Evolutionary conservation across 139 green algal species (phyloP).

Genomic region (Coelastrella sp.): DNA sequence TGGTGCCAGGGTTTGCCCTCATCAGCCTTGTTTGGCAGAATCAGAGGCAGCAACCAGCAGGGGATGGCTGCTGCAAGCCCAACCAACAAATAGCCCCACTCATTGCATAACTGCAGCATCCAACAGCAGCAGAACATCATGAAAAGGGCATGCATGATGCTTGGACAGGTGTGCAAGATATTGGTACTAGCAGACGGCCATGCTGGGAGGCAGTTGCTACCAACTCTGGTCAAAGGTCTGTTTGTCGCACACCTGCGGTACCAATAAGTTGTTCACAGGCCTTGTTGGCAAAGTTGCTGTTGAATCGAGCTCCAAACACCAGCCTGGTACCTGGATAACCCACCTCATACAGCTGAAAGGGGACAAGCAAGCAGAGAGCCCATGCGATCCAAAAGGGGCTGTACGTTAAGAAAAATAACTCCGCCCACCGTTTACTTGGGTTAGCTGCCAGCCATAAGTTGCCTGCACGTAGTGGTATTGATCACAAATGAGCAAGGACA

Average conservation of each 20-base stretch:
- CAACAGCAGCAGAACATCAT: no score
- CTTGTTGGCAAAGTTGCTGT: no score
- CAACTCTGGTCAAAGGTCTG: no score
- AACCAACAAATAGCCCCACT: conserved; percentile 90
- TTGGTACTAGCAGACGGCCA: no score
- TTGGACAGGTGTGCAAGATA: no score
- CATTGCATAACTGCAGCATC: conserved; percentile 60
- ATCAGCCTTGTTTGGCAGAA: conserved; percentile 81
- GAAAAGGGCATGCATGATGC: no score
- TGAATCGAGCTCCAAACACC: no score
- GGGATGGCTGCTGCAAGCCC: conserved; percentile 78
- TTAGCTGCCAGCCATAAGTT: conserved; percentile 80
- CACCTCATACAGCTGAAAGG: conserved; percentile 94
- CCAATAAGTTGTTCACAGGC: no score
- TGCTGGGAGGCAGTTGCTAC: no score
- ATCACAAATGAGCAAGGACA: no score
- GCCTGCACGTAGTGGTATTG: no score
- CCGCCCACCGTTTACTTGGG: conserved; percentile 91
- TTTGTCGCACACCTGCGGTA: no score
- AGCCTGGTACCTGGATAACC: background rate
- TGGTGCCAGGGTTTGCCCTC: conserved; percentile 78
- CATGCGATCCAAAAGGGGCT: conserved; percentile 93
- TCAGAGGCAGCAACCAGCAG: conserved; percentile 82
- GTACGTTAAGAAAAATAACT: conserved; percentile 94
- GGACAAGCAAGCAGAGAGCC: conserved; percentile 90